Conservation (phyloP, 208 protist genomes). For the Herpetomonas muscarum region DNA sequence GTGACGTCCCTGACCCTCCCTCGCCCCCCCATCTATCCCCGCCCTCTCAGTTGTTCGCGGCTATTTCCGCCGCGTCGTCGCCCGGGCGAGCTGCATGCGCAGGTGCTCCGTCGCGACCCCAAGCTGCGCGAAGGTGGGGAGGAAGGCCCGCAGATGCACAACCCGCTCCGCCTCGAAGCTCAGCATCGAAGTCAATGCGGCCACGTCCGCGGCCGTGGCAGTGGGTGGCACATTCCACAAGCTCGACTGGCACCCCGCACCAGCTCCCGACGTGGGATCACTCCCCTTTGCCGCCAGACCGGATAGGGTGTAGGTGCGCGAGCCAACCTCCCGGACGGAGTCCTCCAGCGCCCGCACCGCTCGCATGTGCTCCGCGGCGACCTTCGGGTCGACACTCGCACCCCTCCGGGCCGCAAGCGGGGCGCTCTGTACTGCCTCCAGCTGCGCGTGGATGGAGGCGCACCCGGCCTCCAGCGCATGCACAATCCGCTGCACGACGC, state of each 20-base stretch:
- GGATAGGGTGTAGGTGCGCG: slow-evolving; percentile 3
- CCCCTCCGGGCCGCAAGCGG: neutral
- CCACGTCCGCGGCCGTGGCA: slow-evolving; percentile 55
- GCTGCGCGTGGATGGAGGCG: slow-evolving; percentile 37
- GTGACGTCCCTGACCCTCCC: no score
- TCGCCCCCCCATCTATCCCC: no score
- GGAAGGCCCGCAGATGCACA: slow-evolving; percentile 51
- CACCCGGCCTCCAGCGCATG: slow-evolving; percentile 47
- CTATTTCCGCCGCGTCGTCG: slow-evolving; percentile 11
- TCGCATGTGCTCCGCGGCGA: slow-evolving; percentile 18
- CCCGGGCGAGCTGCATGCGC: slow-evolving; percentile 25
- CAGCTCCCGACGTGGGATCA: no score
- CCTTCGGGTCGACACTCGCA: neutral
- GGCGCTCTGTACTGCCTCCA: slow-evolving; percentile 17
- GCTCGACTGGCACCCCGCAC: neutral
- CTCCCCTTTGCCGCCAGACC: neutral
- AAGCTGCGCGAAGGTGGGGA: slow-evolving; percentile 76
- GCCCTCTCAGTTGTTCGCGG: no score
- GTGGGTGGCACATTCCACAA: slow-evolving; percentile 10
- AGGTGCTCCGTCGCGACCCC: slow-evolving; percentile 69
- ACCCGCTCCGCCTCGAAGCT: slow-evolving; percentile 64
- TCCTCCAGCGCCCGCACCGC: slow-evolving; percentile 18
- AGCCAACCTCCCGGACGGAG: slow-evolving; percentile 19
- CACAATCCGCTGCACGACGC: slow-evolving; percentile 2
- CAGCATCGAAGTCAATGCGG: slow-evolving; percentile 34